Conservation (phyloP, 2,329 filamentous ascomycete genomes). For the Byssochlamys sp. region DNA sequence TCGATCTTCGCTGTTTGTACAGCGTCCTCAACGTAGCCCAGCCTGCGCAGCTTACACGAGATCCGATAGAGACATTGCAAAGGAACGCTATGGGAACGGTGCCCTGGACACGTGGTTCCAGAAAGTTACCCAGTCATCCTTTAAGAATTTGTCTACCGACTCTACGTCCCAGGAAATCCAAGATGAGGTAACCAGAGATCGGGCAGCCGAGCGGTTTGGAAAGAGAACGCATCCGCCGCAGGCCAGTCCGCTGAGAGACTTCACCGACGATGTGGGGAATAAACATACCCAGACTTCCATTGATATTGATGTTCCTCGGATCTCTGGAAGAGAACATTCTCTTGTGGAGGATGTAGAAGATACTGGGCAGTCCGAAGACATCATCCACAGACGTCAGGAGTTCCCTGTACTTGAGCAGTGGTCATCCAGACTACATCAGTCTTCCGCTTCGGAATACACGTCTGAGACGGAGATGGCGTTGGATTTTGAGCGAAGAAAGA, state of each 20-base stretch:
- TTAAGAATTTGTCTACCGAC: too few species aligned
- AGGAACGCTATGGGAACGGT: slow-evolving; percentile 16
- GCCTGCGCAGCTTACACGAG: slow-evolving; percentile 1
- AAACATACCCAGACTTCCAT: neutral
- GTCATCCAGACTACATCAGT: slow-evolving; percentile 14
- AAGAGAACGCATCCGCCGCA: neutral
- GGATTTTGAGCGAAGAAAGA: slow-evolving; percentile 32
- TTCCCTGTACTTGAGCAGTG: slow-evolving; percentile 16
- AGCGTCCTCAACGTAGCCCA: slow-evolving; percentile 4
- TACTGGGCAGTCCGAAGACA: neutral
- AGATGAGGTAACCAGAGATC: neutral
- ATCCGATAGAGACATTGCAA: slow-evolving; percentile 11
- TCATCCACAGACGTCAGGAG: slow-evolving; percentile 7
- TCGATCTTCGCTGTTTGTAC: neutral
- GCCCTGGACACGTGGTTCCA: slow-evolving; percentile 24
- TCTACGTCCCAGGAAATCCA: neutral
- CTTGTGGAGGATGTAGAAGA: neutral
- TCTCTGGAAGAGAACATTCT: neutral
- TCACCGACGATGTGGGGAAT: neutral
- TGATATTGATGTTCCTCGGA: neutral
- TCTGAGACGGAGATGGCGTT: slow-evolving; percentile 22
- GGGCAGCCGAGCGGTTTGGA: neutral
- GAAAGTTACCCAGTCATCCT: slow-evolving; percentile 3
- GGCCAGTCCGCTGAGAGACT: neutral
- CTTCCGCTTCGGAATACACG: slow-evolving; percentile 4